Evolutionary conservation across 2,329 filamentous ascomycete genomes (phyloP).

Genomic region (Reticulascus tulasneorum): DNA sequence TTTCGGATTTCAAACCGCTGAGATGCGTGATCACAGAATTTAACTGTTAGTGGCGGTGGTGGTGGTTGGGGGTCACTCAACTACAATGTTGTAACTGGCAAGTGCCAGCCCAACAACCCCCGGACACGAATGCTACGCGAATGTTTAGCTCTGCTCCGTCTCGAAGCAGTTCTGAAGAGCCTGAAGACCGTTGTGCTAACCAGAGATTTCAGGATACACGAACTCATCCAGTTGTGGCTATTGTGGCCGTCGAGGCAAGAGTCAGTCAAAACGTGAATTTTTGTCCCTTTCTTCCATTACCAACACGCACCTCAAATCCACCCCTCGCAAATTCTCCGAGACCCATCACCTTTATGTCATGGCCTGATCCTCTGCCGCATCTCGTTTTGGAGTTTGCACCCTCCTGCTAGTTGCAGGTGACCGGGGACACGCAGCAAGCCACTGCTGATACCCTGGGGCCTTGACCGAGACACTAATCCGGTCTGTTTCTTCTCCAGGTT

Average conservation of each 20-base stretch:
- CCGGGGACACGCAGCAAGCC: neutral
- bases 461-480: slow-evolving; percentile 15
- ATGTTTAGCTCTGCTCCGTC: too few relatives aligned
- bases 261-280: slow-evolving; percentile 48
- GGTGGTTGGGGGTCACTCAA: too few relatives aligned
- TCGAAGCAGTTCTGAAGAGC: too few relatives aligned
- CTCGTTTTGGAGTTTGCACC: neutral
- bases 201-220: slow-evolving; percentile 39
- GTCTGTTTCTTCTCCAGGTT: slow-evolving; percentile 46
- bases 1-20: too few relatives aligned
- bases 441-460: slow-evolving; percentile 1
- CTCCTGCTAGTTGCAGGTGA: neutral
- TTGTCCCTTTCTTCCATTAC: slow-evolving; percentile 12
- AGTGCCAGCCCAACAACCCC: too few relatives aligned
- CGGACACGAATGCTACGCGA: too few relatives aligned
- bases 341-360: neutral
- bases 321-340: slow-evolving; percentile 2
- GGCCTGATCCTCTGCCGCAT: slow-evolving; percentile 3
- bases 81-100: too few relatives aligned
- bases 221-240: slow-evolving; percentile 51
- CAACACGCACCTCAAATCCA: neutral
- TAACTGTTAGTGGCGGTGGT: too few relatives aligned
- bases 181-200: neutral
- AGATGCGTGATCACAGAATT: too few relatives aligned
- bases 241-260: slow-evolving; percentile 42